Evolutionary conservation across 805 yeast species (phyloP).

Genomic region (Wickerhamomyces mucosus): DNA sequence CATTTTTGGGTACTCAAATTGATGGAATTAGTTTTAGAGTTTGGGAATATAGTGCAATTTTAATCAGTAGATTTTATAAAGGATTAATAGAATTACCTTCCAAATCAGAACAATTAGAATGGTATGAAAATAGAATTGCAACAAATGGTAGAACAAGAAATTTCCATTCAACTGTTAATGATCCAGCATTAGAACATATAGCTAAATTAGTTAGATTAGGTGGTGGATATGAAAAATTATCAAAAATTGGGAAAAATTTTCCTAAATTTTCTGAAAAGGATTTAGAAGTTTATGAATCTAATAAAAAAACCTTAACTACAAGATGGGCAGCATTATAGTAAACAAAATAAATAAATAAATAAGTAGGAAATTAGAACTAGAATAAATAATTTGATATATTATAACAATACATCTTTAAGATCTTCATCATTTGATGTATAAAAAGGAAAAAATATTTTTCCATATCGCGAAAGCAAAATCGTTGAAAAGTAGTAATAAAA

Average conservation of each 20-base stretch:
- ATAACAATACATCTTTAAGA: no score
- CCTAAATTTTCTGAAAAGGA: slow-evolving; percentile 3
- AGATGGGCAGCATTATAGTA: no score
- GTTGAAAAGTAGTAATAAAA: no score
- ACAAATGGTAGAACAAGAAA: slow-evolving; percentile 17
- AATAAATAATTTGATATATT: no score
- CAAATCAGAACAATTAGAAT: slow-evolving; percentile 18
- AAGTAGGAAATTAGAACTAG: no score
- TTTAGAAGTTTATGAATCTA: slow-evolving; percentile 2
- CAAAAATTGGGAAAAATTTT: slow-evolving; percentile 1
- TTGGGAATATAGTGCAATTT: slow-evolving; percentile 27
- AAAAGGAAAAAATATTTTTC: no score
- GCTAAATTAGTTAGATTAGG: slow-evolving; percentile 18
- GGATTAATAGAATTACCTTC: slow-evolving; percentile 23
- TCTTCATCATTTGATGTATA: no score
- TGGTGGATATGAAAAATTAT: slow-evolving; percentile 6
- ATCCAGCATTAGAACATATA: slow-evolving; percentile 21
- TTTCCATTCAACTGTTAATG: slow-evolving; percentile 25
- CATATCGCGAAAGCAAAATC: no score
- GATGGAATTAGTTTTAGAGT: slow-evolving; percentile 25
- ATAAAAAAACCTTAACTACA: no score
- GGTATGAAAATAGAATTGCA: slow-evolving; percentile 20
- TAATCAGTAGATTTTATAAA: slow-evolving; percentile 22
- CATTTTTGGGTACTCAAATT: slow-evolving; percentile 23
- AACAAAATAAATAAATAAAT: no score